Evolutionary conservation across 306 rosid species (phyloP), one percentile per base, ranked within the genome.

Genomic region (Vigna reflexopilosa): DNA sequence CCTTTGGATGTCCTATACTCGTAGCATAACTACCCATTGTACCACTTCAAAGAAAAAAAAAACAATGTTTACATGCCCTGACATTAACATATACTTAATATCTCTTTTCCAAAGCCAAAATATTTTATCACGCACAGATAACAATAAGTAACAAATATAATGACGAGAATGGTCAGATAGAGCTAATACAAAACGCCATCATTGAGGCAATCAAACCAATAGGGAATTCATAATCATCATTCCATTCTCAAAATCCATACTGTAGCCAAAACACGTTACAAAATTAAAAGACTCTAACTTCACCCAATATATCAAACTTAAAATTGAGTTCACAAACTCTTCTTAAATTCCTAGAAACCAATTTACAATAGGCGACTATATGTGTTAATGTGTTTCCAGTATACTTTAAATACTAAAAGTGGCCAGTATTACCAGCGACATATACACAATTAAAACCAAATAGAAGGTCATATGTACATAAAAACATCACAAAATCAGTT

Each of bases 171-270:
- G 73, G 65, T 85, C 84, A 79, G 86, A 70, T 82, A 79, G 86
- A 85, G 88, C 88, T 85, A 85, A 85, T 74, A 81, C 81, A 82
- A 65, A 14, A 3, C 20, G 84, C 84, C 88, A 85, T 82, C 88
- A 85, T 82, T 28, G 50, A 3, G 84, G 79, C 82, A 30, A 63
- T 85, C 84, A 85, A 82, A 82, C 86, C 84, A 85, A 82, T 79
- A 85, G 82, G 88, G 68, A 81, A 85, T 56, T 17, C 56, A 20
- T 51, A 59, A 36, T 82, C 88, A 79, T 70, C 84, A 78, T 14
- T 5, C 61, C 82, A 82, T 75, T 15, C 86, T 75, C 84, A 80
- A 70, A 1, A 26, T 65, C 40, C 14, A 24, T 8, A 16, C 16
- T n/a, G 15, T 2, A 57, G 2, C 32, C 13, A 26, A 26, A 26